Conservation (phyloP, 495 filamentous ascomycete genomes). For the Poronia punctata region DNA sequence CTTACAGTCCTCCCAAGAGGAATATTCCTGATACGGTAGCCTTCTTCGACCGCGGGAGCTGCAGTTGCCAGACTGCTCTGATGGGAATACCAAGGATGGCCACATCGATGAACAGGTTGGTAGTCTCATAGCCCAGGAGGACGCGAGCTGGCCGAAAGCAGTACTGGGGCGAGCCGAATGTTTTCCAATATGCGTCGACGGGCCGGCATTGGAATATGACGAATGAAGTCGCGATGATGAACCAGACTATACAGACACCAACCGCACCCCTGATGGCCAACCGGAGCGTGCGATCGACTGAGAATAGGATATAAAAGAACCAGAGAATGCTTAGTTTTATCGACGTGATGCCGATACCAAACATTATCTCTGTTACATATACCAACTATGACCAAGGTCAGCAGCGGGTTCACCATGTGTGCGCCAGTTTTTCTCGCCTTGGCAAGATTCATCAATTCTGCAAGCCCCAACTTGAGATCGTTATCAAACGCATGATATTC, state of each 20-base stretch:
- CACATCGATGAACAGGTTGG: constrained; percentile 38
- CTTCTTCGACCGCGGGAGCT: constrained; percentile 20
- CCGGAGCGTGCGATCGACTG: not conserved
- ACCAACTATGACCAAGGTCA: not conserved
- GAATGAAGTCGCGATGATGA: not conserved
- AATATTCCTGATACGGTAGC: constrained; percentile 18
- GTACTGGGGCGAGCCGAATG: not conserved
- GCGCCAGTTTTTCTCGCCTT: too few relatives aligned
- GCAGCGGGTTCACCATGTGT: too few relatives aligned
- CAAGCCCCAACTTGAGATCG: not conserved
- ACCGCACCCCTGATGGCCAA: not conserved
- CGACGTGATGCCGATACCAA: not conserved
- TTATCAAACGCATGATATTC: not conserved
- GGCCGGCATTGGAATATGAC: constrained; percentile 5
- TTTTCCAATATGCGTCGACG: constrained; percentile 1
- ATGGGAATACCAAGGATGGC: constrained; percentile 36
- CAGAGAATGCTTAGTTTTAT: constrained; percentile 10
- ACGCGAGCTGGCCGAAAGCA: not conserved
- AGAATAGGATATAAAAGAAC: constrained; percentile 5
- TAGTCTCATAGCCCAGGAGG: constrained; percentile 33
- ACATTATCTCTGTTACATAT: not conserved
- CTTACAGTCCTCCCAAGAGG: constrained; percentile 27
- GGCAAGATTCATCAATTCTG: not conserved
- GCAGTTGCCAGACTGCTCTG: constrained; percentile 26
- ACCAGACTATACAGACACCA: not conserved